Percentiles rank a stretch among this genome's conserved stretches.
phyloP scores from a whole-genome alignment of 1,139 yeast genomes.

The Pichia sp. region DNA sequence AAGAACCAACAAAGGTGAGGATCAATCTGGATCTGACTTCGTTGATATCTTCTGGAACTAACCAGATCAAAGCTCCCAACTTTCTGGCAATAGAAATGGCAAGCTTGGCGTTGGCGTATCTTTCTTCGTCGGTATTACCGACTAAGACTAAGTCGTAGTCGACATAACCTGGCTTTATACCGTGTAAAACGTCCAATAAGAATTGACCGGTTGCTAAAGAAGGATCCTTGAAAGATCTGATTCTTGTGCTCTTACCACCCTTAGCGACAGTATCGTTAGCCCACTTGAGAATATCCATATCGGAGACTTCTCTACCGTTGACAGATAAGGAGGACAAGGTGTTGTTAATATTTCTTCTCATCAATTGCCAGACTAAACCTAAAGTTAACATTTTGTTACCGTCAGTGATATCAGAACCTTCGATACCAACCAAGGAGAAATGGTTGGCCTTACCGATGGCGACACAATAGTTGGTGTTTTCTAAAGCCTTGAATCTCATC shows the following conservation, averaged over 20 bases:
- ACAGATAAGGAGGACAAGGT: constrained; percentile 75
- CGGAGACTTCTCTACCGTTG: constrained; percentile 73
- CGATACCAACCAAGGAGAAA: constrained; percentile 95
- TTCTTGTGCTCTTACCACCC: constrained; percentile 71
- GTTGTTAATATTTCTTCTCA: constrained; percentile 91
- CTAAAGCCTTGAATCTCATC: constrained; percentile 91
- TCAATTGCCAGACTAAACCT: constrained; percentile 98
- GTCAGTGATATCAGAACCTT: constrained; percentile 96
- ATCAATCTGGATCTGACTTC: constrained; percentile 94
- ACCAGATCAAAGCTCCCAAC: constrained; percentile 96
- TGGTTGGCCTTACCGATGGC: constrained; percentile 91
- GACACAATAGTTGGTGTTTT: constrained; percentile 94
- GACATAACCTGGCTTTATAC: constrained; percentile 95
- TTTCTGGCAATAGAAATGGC: constrained; percentile 99
- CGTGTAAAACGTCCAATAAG: constrained; percentile 86
- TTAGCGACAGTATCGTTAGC: constrained; percentile 81
- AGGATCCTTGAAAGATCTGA: constrained; percentile 85
- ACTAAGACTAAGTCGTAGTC: constrained; percentile 88
- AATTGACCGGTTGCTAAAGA: constrained; percentile 74
- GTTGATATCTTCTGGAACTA: constrained; percentile 98
- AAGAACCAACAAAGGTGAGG: constrained; percentile 90
- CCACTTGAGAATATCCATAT: constrained; percentile 89
- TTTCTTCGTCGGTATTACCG: constrained; percentile 78
- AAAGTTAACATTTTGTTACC: constrained; percentile 87
- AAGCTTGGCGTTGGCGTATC: constrained; percentile 90